Conservation (phyloP, 2,329 filamentous ascomycete genomes). For the Trichoderma harzianum region DNA sequence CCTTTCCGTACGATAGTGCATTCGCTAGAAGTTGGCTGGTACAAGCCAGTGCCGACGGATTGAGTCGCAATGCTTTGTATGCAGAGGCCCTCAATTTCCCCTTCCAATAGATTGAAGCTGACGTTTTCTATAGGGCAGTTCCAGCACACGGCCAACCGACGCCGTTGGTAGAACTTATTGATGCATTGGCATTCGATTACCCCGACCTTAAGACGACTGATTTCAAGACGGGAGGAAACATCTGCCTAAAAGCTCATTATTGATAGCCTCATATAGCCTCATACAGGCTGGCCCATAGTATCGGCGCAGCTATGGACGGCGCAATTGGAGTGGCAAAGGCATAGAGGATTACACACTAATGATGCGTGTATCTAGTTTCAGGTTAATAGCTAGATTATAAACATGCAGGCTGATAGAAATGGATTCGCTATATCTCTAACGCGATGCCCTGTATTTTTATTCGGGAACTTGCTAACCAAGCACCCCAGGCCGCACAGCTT, state of each 20-base stretch:
- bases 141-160: background rate
- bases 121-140: background rate
- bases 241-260: background rate
- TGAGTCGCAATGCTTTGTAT: background rate
- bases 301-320: background rate
- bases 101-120: background rate
- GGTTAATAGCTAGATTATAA: background rate
- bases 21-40: background rate
- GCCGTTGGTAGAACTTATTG: background rate
- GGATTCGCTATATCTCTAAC: background rate
- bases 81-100: no score
- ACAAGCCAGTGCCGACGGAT: background rate
- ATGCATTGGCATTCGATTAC: background rate
- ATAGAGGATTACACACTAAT: fast-evolving
- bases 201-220: background rate
- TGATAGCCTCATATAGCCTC: background rate
- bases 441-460: background rate
- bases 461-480: background rate
- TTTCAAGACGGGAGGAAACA: background rate
- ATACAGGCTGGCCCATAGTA: background rate
- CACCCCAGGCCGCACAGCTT: background rate
- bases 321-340: background rate
- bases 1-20: background rate
- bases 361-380: background rate
- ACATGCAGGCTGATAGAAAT: background rate